Base-by-base conservation (phyloP, 257 asterid genomes). In the Asclepias syriaca region DNA sequence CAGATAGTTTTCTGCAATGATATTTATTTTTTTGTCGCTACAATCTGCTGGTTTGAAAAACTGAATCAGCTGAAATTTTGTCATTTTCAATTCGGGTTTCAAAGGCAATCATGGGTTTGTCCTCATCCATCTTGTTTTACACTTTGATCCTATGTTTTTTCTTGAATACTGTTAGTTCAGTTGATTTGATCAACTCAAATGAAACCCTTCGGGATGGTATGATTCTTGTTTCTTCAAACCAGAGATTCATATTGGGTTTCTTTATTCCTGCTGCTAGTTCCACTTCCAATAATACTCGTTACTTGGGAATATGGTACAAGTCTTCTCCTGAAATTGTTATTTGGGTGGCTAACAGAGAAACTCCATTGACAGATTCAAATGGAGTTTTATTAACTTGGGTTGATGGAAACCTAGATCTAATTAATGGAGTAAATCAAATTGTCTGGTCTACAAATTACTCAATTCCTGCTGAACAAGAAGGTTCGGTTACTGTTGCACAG, bases 251-350 rank as follows among this genome's bases (percentile, higher is more conserved):
- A 24, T 69, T 79, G 22, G 83, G 79, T 0, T 79, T 79, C 29
- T 79, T 79, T 27, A 24, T 55, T 3, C 65, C 67, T 39, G 75
- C 67, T 39, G 75, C 57, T 18, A 54, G 18, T 49, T 75, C 75
- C 18, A 60, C 72, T 13, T 51, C 70, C 8, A 50, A 0, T 18
- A 5, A 12, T 8, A 71, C 67, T 22, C 54, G 68, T 8, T 79
- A 75, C 57, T 11, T 79, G 2, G 83, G 83, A 46, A 79, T 79
- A 40, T 79, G 83, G 83, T 75, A 75, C 70, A 75, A 61, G 68
- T 67, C 14, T 12, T 40, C 77, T 43, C 75, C 73, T 5, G 32
- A 70, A 12, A 65, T 69, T 0, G 45, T 79, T 40, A 77, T 75
- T 8, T 79, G 83, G 83, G 77, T 79, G 37, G 83, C 80, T 45